Base-by-base conservation (phyloP, 768 basidiomycete genomes). In the Lepiota brunneoincarnata region DNA sequence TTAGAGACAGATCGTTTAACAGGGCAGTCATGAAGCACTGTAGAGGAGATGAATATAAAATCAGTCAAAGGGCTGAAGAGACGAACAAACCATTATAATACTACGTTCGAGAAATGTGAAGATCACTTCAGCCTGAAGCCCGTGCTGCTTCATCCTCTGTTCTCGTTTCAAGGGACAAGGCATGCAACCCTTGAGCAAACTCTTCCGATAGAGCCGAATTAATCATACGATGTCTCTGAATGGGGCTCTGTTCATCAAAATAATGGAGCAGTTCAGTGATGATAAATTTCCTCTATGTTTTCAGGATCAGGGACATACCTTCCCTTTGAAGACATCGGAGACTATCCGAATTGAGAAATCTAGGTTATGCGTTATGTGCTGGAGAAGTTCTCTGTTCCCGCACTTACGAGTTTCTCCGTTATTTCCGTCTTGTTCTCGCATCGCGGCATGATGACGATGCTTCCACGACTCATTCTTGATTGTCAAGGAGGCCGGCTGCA, bases 391-490 rank as follows among this genome's bases (percentile, higher is more conserved):
- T n/a, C 14, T 34, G 4, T 54, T 48, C 36, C 45, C 42, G 50
- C 43, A 80, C 87, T 62, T 77, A 93, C 91, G 91, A 44, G 92
- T 89, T 77, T 93, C 91, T 54, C 84, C 85, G 63, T 76, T 83
- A 40, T 79, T 81, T 59, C 80, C 83, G 51, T 77, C 81, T 67
- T 82, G 75, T 40, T 76, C 84, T 65, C 80, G 79, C 91, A 93
- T 93, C 43, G 91, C 76, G 52, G 79, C 78, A 71, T 93, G 91
- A 73, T 93, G 87, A 63, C 87, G 81, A 69, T 93, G 91, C 72
- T 89, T 78, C 81, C 83, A 85, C 49, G 91, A 93, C 63, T 93
- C 87, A 70, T 93, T 93, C 34, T 77, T 77, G 64, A 93, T 86
- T 50, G 65, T 75, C 64, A 93, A 74, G 61, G 76, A 74, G 50